Base-by-base conservation (phyloP, 2,329 filamentous ascomycete species). In the Hysterium pulicare region DNA sequence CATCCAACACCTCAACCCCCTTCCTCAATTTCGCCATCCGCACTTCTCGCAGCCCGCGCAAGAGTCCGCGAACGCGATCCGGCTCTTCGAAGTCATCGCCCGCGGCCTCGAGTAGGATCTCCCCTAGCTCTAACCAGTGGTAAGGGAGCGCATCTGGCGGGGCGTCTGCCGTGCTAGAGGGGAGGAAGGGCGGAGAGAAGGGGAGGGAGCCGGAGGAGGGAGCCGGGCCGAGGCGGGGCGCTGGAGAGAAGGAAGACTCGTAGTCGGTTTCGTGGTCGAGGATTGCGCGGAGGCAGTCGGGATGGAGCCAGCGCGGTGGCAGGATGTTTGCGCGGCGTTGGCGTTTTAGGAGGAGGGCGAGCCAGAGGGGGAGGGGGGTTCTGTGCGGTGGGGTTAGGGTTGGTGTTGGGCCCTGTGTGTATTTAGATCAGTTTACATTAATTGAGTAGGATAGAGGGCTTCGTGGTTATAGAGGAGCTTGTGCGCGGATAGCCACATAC, bases 281-380 rank as follows among this genome's bases (percentile, higher is more conserved):
- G 47, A 97, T 86, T 8, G 84, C 76, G 47, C 81, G 75, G 4
- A 98, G 82, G 3, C 87, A 86, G 47, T 83, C 74, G 0, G 86
- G 78, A 47, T 86, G 82, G 6, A 98, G 81, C 93, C 93, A 98
- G 13, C 88, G 77, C 7, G 93, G 93, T 0, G 93, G 84, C 3
- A 93, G 75, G 52, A 98, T 95, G 71, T 95, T 96, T 55, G 90
- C 90, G 58, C 93, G 86, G 41, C 86, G 83, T 70, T 98, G 93
- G 50, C 90, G 89, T 70, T 97, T 97, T 41, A 98, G 83, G 19
- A 97, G 83, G 13, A 97, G 78, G 2, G 93, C 93, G 13, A 98
- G 86, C 93, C 93, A 98, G 45, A 98, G 81, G 0, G 93, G 91
- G 1, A 97, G 67, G 31, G 85, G 75, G 51, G 82, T 79, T 55